phyloP scores from a whole-genome alignment of 305 asterid species.

The Fraxinus albicans region DNA sequence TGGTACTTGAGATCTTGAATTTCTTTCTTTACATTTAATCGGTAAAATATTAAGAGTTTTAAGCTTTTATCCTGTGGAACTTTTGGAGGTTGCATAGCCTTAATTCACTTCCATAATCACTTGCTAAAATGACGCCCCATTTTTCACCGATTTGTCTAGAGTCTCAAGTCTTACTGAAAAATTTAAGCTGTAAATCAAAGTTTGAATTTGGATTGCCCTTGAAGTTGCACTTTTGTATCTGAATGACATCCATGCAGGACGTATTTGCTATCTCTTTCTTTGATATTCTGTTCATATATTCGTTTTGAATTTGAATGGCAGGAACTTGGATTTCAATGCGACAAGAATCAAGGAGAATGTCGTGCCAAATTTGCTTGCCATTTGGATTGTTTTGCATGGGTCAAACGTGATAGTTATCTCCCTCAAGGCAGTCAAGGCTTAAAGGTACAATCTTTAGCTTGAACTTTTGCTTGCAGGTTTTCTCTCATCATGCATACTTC shows the following conservation, averaged over 20 bases:
- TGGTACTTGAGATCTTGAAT: constrained; percentile 24
- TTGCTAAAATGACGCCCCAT: background rate
- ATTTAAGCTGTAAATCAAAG: background rate
- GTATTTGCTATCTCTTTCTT: constrained; percentile 1
- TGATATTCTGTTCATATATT: constrained; percentile 19
- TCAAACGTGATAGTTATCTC: constrained; percentile 98
- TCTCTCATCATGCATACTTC: background rate
- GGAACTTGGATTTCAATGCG: constrained; percentile 98
- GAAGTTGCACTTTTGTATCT: background rate
- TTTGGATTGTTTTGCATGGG: constrained; percentile 99
- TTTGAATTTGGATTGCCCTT: background rate
- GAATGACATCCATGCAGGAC: constrained; percentile 2
- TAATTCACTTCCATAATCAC: constrained; percentile 19
- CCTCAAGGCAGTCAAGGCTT: constrained; percentile 99
- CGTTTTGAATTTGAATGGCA: constrained; percentile 32
- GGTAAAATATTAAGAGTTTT: background rate
- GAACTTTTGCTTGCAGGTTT: constrained; percentile 21
- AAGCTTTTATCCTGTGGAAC: background rate
- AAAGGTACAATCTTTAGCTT: constrained; percentile 57
- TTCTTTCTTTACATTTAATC: constrained; percentile 3
- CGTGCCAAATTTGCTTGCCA: constrained; percentile 98
- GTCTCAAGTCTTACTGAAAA: background rate
- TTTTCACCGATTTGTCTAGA: background rate
- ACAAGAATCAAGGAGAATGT: constrained; percentile 91
- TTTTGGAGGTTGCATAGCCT: constrained; percentile 1